These are phyloP conservation scores for Aegilops longissima DNA, from an alignment of 176 grass and related monocot species.

Conservation along the genomic window DNA sequence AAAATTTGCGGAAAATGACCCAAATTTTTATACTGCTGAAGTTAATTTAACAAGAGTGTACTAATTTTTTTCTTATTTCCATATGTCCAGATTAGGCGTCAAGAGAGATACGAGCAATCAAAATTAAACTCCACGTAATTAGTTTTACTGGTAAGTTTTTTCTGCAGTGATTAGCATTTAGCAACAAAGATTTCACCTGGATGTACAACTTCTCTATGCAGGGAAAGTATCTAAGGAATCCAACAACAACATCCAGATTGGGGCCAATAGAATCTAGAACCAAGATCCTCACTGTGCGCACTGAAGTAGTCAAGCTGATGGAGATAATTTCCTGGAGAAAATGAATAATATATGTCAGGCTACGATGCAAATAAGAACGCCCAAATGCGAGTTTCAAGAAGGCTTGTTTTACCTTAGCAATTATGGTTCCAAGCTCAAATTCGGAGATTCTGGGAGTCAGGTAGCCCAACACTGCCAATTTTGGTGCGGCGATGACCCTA, in stretches of 20 bases:
- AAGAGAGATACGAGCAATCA: background rate
- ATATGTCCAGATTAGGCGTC: background rate
- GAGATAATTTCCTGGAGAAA: background rate
- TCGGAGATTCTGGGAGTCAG: background rate
- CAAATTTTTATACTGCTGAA: background rate
- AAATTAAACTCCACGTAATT: background rate
- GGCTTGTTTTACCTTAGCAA: background rate
- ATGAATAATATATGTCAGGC: background rate
- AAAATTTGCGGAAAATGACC: background rate
- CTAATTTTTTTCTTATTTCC: background rate
- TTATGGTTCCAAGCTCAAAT: background rate
- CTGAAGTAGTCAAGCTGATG: background rate
- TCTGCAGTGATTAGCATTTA: too few species aligned
- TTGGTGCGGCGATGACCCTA: too few species aligned
- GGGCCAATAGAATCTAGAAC: background rate
- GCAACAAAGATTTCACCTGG: background rate
- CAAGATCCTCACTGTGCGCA: conserved; percentile 11
- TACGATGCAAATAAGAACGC: background rate
- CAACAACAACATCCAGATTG: background rate
- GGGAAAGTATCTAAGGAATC: conserved; percentile 11
- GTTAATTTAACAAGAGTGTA: background rate
- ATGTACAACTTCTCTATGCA: conserved; percentile 14
- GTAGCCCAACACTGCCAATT: background rate
- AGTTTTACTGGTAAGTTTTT: too few species aligned
- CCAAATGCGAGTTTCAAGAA: background rate